A percentile compares a stretch with the other conserved stretches of the same genome.
phyloP scores from a whole-genome alignment of 139 green algal species.

The Raphidocelis subcapitata region DNA sequence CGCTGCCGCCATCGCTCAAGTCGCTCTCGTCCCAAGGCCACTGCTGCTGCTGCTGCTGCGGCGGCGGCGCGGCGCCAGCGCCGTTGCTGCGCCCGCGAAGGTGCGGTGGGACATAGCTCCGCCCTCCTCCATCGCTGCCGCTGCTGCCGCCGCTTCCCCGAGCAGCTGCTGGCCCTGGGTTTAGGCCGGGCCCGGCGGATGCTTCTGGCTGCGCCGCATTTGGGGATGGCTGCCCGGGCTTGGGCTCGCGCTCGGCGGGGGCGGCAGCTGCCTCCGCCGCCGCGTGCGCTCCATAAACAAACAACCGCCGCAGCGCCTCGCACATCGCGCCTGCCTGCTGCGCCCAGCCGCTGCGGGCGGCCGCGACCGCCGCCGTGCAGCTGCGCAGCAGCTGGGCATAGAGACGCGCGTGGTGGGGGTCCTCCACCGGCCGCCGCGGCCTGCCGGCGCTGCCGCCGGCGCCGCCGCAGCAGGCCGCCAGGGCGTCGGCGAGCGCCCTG shows the following conservation, averaged over 20 bases:
- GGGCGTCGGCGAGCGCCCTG: too few relatives aligned
- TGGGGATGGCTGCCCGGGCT: background rate
- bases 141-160: background rate
- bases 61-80: background rate
- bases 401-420: slow-evolving; percentile 21
- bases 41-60: background rate
- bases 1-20: slow-evolving; percentile 29
- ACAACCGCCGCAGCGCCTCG: slow-evolving; percentile 35
- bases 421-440: slow-evolving; percentile 20
- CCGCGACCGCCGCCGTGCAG: slow-evolving; percentile 17
- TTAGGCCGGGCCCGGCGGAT: too few relatives aligned
- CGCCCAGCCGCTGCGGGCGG: slow-evolving; percentile 25
- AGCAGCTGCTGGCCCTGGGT: background rate
- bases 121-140: background rate
- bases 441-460: background rate
- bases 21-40: slow-evolving; percentile 26
- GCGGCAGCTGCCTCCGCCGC: slow-evolving; percentile 1
- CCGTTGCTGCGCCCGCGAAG: background rate
- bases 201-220: background rate
- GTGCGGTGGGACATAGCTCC: background rate
- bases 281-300: slow-evolving; percentile 30
- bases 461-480: background rate
- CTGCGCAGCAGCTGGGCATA: slow-evolving; percentile 28
- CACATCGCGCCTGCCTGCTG: slow-evolving; percentile 17
- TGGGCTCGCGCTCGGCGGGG: background rate